Evolutionary conservation across 495 filamentous ascomycete genomes (phyloP).

Genomic region (Astrocystis sublimbata): DNA sequence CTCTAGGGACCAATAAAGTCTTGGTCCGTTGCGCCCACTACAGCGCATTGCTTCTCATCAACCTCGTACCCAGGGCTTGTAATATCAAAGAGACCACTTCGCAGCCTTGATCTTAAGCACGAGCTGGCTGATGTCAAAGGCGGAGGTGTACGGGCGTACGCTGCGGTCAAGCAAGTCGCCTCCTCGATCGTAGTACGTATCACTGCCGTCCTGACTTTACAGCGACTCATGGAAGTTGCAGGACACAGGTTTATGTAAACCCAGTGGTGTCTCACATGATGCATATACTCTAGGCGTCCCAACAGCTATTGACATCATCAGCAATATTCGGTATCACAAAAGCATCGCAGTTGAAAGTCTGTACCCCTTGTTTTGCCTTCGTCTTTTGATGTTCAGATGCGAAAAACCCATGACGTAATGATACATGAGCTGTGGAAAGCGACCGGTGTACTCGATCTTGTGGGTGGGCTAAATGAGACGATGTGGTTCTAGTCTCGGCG

Average conservation of each 20-base stretch:
- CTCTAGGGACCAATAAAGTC: not conserved
- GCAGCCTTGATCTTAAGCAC: slow-evolving; percentile 1
- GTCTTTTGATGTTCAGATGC: too few species aligned
- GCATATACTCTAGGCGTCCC: too few species aligned
- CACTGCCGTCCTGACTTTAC: slow-evolving; percentile 46
- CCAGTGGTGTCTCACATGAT: too few species aligned
- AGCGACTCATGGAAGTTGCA: slow-evolving; percentile 48
- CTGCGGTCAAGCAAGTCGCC: slow-evolving; percentile 37
- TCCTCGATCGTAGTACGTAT: slow-evolving; percentile 40
- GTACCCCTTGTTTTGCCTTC: too few species aligned
- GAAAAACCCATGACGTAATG: too few species aligned
- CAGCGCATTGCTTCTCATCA: slow-evolving; percentile 10
- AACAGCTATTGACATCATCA: too few species aligned
- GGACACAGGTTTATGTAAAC: slow-evolving; percentile 39
- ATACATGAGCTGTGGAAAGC: too few species aligned
- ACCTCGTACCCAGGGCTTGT: not conserved
- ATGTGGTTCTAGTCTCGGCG: too few species aligned
- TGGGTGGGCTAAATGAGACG: too few species aligned
- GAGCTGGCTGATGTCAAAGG: slow-evolving; percentile 1
- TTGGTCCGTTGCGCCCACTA: slow-evolving; percentile 8
- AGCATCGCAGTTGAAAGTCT: too few species aligned
- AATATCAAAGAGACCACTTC: slow-evolving; percentile 9
- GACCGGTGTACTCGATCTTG: too few species aligned
- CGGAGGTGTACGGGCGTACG: slow-evolving; percentile 32
- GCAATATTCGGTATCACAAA: too few species aligned